A percentile compares a stretch with the other conserved stretches of the same genome.
These are phyloP conservation scores for Alternaria panax DNA, from an alignment of 2,329 filamentous ascomycete species.

Conservation along the genomic window DNA sequence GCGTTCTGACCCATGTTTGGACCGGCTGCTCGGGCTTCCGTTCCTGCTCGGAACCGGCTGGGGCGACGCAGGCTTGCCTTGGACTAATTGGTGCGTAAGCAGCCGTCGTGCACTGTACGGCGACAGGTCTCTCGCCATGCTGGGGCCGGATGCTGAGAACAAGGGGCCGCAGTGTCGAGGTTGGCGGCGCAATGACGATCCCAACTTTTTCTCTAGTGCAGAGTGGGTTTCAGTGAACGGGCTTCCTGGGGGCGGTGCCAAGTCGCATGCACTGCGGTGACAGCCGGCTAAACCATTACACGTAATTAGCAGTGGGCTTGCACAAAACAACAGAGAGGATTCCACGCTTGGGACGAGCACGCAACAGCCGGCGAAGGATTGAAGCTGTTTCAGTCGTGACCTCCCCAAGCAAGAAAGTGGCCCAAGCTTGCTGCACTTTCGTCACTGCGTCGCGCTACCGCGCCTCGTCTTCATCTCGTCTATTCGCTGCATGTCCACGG, in stretches of 20 bases:
- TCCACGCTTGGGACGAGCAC: not conserved
- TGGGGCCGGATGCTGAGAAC: conserved; percentile 11
- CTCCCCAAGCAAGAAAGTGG: conserved; percentile 16
- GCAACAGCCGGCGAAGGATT: not conserved
- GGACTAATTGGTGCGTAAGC: conserved; percentile 37
- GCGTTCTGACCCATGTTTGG: conserved; percentile 20
- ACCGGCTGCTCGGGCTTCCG: conserved; percentile 17
- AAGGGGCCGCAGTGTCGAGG: conserved; percentile 9
- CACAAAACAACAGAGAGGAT: not conserved
- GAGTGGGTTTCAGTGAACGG: conserved; percentile 7
- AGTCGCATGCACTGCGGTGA: conserved; percentile 10
- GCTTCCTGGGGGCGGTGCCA: not conserved
- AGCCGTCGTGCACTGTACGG: conserved; percentile 43
- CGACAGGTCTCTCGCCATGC: conserved; percentile 41
- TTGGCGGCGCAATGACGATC: conserved; percentile 22
- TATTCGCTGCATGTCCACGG: conserved; percentile 14
- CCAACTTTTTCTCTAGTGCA: conserved; percentile 5
- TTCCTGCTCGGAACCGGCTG: conserved; percentile 26
- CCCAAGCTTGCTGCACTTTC: conserved; percentile 14
- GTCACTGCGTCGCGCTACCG: conserved; percentile 12
- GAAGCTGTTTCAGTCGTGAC: conserved; percentile 10
- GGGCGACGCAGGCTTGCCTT: conserved; percentile 21
- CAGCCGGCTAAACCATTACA: conserved; percentile 13
- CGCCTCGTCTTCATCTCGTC: conserved; percentile 8
- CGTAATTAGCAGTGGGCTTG: not conserved